Evolutionary conservation across 305 asterid species (phyloP), one percentile per base, ranked within the genome.

Genomic region (Plantago coronopus): DNA sequence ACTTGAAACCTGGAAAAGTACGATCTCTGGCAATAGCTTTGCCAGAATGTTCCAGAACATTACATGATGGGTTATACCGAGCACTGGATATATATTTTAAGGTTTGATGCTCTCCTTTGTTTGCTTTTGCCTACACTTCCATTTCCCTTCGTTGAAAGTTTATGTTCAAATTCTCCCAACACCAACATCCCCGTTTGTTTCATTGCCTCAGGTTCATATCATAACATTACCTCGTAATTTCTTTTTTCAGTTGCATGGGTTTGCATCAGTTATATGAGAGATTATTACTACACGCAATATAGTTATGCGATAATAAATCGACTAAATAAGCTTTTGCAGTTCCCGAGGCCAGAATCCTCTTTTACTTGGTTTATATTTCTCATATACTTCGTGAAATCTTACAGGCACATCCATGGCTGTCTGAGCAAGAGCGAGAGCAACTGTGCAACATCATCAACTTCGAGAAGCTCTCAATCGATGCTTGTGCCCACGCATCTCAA

Each of bases 401-500:
- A 72, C 81, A 94, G 99, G 90, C 87, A 22, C 99, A 87, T 72
- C 81, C 85, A 4, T 90, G 91, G 97, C 91, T 90, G 38, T 67
- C 85, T 3, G 87, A 83, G n/a, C 83, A 70, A 65, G 99, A 89
- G 47, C 80, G 82, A 67, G 97, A 87, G 78, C 81, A 74, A 45
- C 85, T 94, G 10, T 94, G 99, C 83, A 77, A 68, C 74, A 69
- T 87, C 16, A 83, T 94, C 1, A 83, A 90, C 77, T 90, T 85
- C 72, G 89, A 76, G 82, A 94, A 90, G 78, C 96, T 94, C 60
- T 94, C 99, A 2, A 78, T 94, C 8, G 99, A 94, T 74, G 97
- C 97, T 16, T 94, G 97, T 56, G 89, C 97, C 29, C 97, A 94
- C 68, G 99, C 99, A 55, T 89, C 99, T 56, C 99, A 94, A 70